Evolutionary conservation across 2,329 filamentous ascomycete genomes (phyloP), one percentile per base, ranked within the genome.

Genomic region (Setomelanomma holmii): DNA sequence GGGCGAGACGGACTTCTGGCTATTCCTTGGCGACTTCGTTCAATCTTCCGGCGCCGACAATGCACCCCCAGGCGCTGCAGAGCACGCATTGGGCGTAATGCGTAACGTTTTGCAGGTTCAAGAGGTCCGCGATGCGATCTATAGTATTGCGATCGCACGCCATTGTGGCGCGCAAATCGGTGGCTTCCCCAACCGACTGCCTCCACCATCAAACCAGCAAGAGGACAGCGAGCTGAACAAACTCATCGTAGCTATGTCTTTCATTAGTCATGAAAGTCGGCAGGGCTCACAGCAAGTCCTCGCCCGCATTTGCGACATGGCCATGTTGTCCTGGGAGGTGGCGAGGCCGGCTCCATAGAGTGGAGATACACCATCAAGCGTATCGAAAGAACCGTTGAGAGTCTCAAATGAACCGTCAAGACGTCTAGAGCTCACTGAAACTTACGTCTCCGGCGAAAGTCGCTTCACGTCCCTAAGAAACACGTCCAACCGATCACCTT

Each of bases 71-170:
- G 85, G 82, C 62, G 80, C 83, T 47, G 84, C 91, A 30, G 88
- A 92, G 46, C 82, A 86, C 21, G 83, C 85, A 1, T 78, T 96
- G 23, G 75, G 75, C 4, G 82, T 82, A 45, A 84, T 91, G 73
- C 86, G 91, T 24, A 82, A 82, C 49, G 80, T 93, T 19, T 81
- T 96, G 11, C 89, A 91, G 61, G 89, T 89, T 41, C 84, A 88
- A 20, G 93, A 97, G 76, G 95, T 93, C 66, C 86, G 93, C 46
- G 92, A 97, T 71, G 88, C 96, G 16, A 84, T 97, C 50, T 96
- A 96, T 75, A 95, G 90, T 0, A 88, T 96, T 60, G 90, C 90
- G 7, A 85, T 96, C 49, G 86, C 89, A 14, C 86, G 91, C 21
- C 86, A 93, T 56, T 81, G 92, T 43, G 87, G 89, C 40, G 86